Conservation (phyloP, 2,329 filamentous ascomycete species). For the Fusarium continuum region DNA sequence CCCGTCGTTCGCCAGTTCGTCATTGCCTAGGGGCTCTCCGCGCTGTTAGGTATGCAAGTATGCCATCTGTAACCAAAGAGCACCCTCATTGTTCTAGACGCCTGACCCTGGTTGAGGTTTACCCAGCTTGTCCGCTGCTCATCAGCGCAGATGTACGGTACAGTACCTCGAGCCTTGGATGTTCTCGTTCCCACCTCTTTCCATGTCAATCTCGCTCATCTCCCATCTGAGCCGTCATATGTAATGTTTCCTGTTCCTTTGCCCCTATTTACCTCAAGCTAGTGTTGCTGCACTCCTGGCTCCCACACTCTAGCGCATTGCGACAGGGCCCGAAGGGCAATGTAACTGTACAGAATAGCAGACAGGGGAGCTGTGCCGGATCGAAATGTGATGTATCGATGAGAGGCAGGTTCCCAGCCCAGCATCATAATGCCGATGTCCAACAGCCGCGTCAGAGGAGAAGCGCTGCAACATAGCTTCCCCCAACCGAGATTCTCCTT, state of each 20-base stretch:
- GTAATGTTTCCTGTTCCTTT: conserved; percentile 26
- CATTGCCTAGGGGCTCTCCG: background rate
- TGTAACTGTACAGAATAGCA: conserved; percentile 17
- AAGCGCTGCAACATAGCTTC: conserved; percentile 30
- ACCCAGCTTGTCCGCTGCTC: conserved; percentile 1
- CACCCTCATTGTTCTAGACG: conserved; percentile 12
- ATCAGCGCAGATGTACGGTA: background rate
- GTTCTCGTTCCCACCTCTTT: conserved; percentile 4
- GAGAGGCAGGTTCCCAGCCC: conserved; percentile 23
- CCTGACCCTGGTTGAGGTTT: background rate
- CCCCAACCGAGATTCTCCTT: conserved; percentile 8
- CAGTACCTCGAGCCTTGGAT: background rate
- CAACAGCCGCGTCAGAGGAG: conserved; percentile 31
- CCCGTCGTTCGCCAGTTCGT: conserved; percentile 9
- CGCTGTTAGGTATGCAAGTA: conserved; percentile 4
- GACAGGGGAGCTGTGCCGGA: conserved; percentile 30
- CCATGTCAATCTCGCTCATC: conserved; percentile 21
- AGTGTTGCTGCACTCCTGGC: conserved; percentile 27
- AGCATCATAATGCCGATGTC: conserved; percentile 24
- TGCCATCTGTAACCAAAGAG: background rate
- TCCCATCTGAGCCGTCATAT: conserved; percentile 19
- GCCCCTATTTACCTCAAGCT: conserved; percentile 32
- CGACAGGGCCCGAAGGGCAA: conserved; percentile 24
- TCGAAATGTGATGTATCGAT: conserved; percentile 41
- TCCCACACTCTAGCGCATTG: conserved; percentile 20